Base-by-base conservation (phyloP, 495 filamentous ascomycete genomes). In the Penicillium macrosclerotiorum region DNA sequence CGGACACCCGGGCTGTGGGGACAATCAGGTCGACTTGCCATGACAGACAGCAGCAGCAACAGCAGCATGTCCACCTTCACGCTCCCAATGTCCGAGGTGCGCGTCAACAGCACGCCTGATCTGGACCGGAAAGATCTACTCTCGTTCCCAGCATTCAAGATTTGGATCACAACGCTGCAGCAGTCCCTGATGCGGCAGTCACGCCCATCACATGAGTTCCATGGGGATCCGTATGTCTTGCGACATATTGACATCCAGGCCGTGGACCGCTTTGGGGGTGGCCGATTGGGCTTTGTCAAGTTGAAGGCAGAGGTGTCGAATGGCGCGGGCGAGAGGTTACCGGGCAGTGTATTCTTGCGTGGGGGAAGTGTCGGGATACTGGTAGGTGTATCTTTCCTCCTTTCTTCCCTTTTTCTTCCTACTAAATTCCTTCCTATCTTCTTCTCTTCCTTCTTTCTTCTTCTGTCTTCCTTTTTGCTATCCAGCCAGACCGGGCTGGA, bases 361-460 rank as follows among this genome's bases (percentile, higher is more conserved):
- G 89, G 89, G 3, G 84, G 86, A 1, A 86, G 82, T 64, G 89
- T 95, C 8, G 87, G 75, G 26, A 91, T 95, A 78, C 72, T 95
- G 42, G 83, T 90, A 56, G 44, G 69, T 49, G 30, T 40, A 16
- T 18, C 24, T 38, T 45, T 19, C 3, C 22, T 34, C 5, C 9
- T 42, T 25, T 43, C 1, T 8, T 44, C 1, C 6, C 8, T 32
- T 30, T 27, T 0, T 9, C 22, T 9, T 19, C 27, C 8, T 33
- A 37, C 20, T 12, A 36, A 22, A n/a, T 8, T 39, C 29, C 31
- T 17, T n/a, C n/a, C n/a, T n/a, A n/a, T n/a, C n/a, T n/a, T n/a
- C n/a, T n/a, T n/a, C n/a, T n/a, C n/a, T n/a, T n/a, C n/a, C n/a
- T n/a, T n/a, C n/a, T 33, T 6, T 26, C 25, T 33, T 38, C 14